Conservation (phyloP, 2,329 filamentous ascomycete species). For the Fusarium paranaense region DNA sequence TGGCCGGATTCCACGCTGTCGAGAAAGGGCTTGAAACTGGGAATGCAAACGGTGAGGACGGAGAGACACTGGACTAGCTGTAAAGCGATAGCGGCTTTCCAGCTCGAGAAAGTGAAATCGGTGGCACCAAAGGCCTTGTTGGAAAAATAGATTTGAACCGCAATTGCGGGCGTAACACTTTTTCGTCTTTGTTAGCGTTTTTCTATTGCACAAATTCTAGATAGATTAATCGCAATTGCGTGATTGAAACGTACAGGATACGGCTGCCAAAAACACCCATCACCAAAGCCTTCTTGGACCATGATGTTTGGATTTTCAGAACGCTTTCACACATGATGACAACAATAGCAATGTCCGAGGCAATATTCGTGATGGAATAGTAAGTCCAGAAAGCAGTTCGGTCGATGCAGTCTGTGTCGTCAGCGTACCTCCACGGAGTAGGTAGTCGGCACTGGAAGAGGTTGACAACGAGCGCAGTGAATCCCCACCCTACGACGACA, state of each 20-base stretch:
- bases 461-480: constrained; percentile 39
- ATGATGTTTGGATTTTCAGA: constrained; percentile 44
- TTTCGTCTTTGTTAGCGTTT: constrained; percentile 5
- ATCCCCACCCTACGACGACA: constrained; percentile 39
- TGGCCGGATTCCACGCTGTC: constrained; percentile 45
- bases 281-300: constrained; percentile 43
- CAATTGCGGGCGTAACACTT: constrained; percentile 43
- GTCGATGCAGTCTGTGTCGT: constrained; percentile 37
- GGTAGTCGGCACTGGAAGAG: constrained; percentile 45
- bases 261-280: constrained; percentile 47
- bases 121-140: constrained; percentile 36
- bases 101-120: constrained; percentile 40
- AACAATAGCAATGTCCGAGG: constrained; percentile 44
- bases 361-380: constrained; percentile 44
- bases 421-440: constrained; percentile 44
- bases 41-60: constrained; percentile 43
- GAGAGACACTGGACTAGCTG: constrained; percentile 44
- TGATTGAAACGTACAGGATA: constrained; percentile 40
- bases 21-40: constrained; percentile 46
- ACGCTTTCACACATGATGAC: constrained; percentile 44
- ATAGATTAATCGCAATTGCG: not conserved
- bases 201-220: not conserved
- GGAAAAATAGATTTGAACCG: constrained; percentile 41
- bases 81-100: constrained; percentile 38
- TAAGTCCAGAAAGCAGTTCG: constrained; percentile 41